Base-by-base conservation (phyloP, 1,284 basidiomycete species). In the Amylostereum chailletii region DNA sequence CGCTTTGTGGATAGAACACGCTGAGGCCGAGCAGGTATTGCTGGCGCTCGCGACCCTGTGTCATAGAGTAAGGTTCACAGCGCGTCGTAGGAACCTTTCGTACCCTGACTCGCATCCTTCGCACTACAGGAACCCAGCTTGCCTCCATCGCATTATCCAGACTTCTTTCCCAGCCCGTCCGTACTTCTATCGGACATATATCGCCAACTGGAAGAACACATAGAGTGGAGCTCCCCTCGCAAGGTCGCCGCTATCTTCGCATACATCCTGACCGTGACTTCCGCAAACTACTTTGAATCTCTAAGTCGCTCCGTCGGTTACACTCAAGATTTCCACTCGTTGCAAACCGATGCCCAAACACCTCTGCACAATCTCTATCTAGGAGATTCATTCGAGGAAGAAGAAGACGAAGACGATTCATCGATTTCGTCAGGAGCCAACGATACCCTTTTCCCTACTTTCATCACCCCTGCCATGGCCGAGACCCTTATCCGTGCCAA, bases 221-320 rank as follows among this genome's bases (percentile, higher is more conserved):
- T 83, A 5, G 76, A 81, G 46, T 66, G 65, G 5, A 71, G 71
- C 45, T 78, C 83, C 2, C 58, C 71, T 0, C 63, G 60, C 5
- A 55, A 60, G 8, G 66, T 81, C 40, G 69, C 60, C 4, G 79
- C 81, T 0, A 67, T 74, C 1, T 66, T 85, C 38, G 81, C 85
- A 0, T 85, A 77, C 53, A 71, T 88, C 31, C 66, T 90, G 32
- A 78, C 80, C 0, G 65, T 68, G 33, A 69, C 77, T 0, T 89
- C 83, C 0, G 69, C 67, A 11, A 75, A 79, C 44, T 88, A 86
- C 54, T 68, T 87, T 39, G 65, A 70, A 33, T 59, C 69, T 29
- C 60, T 88, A 0, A 77, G 77, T 38, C 65, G 62, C 29, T 76
- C 77, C 1, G 71, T 89, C 29, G 83, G 83, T 0, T 80, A 81